phyloP scores from a whole-genome alignment of 2,329 filamentous ascomycete genomes.

The Phialocephala subalpina region DNA sequence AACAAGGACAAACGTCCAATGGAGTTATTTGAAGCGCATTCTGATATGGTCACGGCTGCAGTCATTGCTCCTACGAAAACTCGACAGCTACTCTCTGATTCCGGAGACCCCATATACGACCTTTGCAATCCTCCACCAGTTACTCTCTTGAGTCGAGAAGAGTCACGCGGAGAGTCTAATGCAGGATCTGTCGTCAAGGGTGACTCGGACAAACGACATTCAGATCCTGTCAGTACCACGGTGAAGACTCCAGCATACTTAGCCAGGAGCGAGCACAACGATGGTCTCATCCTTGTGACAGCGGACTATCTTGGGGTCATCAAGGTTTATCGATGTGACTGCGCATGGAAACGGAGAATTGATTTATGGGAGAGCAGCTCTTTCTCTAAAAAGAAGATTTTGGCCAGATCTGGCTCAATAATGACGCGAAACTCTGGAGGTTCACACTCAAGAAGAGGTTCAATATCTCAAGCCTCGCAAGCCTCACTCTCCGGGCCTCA shows the following conservation, averaged over 20 bases:
- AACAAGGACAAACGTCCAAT: constrained; percentile 79
- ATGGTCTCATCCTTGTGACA: constrained; percentile 91
- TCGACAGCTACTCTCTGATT: constrained; percentile 78
- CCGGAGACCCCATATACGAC: constrained; percentile 88
- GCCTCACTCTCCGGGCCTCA: constrained; percentile 40
- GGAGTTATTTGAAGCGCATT: constrained; percentile 91
- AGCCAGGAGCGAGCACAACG: constrained; percentile 75
- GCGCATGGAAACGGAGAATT: constrained; percentile 73
- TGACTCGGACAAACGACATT: constrained; percentile 37
- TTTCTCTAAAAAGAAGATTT: constrained; percentile 61
- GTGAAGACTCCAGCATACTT: constrained; percentile 81
- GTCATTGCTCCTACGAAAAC: constrained; percentile 84
- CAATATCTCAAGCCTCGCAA: constrained; percentile 47
- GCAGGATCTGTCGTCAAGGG: constrained; percentile 51
- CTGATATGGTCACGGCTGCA: constrained; percentile 88
- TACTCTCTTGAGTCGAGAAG: constrained; percentile 77
- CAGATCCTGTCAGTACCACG: constrained; percentile 44
- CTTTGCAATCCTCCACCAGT: constrained; percentile 95
- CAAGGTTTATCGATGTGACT: constrained; percentile 93
- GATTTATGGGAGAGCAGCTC: constrained; percentile 83
- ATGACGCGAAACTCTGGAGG: constrained; percentile 58
- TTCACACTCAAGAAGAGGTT: constrained; percentile 52
- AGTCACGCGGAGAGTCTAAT: constrained; percentile 71
- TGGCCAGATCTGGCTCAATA: constrained; percentile 42
- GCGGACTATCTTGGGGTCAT: constrained; percentile 88